Evolutionary conservation across 805 yeast species (phyloP), one percentile per base, ranked within the genome.

Genomic region (Metschnikowia reukaufii): DNA sequence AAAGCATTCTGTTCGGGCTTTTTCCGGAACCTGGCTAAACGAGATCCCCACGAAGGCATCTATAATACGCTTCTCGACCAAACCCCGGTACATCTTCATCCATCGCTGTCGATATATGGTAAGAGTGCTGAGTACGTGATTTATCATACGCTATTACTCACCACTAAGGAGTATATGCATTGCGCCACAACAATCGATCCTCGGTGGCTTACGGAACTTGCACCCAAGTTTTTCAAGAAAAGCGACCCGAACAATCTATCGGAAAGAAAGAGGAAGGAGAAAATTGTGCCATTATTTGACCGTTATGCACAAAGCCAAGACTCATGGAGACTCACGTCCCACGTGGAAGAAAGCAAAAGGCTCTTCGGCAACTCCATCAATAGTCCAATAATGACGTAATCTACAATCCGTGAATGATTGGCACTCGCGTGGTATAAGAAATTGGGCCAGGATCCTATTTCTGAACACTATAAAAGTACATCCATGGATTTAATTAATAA

Each of bases 161-260:
- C 99, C 0, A 79, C 86, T 13, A 83, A 83, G 60, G 98, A 92
- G 72, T 94, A 87, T 60, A 89, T 92, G 96, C 86, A 94, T 46
- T 89, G 89, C 56, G 83, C 86, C 23, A 86, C 91, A 15, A 77
- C 78, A n/a, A 81, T 94, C 30, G 90, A 89, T 42, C 87, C 96
- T 0, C 75, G 74, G 51, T 88, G 96, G 96, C 69, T 92, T 27
- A 67, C 81, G 39, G 79, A 84, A 64, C 65, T 64, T 39, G 89
- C 91, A 6, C 88, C 91, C 3, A 81, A 79, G 36, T 89, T 84
- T 64, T 92, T 85, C 74, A 80, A 80, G 59, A 76, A 74, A 15
- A 77, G 82, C 0, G 86, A 82, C 57, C 73, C 78, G 2, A 63
- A 70, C 43, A 70, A 66, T 52, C 54, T 72, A 49, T 76, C 81